Conservation (phyloP, 140 eudicot species). For the Cichorium intybus region DNA sequence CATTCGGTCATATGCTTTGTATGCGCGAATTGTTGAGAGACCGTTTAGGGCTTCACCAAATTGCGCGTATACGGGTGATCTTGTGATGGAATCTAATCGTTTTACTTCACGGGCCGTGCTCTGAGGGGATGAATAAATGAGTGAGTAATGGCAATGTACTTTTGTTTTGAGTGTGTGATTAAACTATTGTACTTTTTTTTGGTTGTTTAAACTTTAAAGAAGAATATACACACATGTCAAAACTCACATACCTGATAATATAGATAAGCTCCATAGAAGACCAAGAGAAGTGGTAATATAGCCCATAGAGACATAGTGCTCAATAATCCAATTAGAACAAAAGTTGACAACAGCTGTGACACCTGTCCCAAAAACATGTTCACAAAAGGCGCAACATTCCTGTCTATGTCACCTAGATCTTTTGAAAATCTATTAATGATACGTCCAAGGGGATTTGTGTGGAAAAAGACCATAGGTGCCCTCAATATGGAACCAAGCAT, state of each 20-base stretch:
- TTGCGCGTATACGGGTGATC: conserved; percentile 97
- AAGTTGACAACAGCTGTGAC: conserved; percentile 84
- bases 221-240: background rate
- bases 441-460: conserved; percentile 94
- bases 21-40: conserved; percentile 86
- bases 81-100: conserved; percentile 78
- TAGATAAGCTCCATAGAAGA: conserved; percentile 88
- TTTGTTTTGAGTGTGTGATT: background rate
- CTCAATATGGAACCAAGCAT: conserved; percentile 75
- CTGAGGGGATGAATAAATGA: conserved; percentile 34
- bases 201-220: too few relatives aligned
- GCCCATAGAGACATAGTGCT: conserved; percentile 97
- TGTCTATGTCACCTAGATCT: conserved; percentile 95
- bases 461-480: conserved; percentile 99
- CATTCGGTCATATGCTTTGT: conserved; percentile 89
- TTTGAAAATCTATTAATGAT: conserved; percentile 86
- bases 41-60: conserved; percentile 97
- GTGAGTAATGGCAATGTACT: background rate
- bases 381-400: conserved; percentile 67
- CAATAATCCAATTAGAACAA: conserved; percentile 80
- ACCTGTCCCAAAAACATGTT: conserved; percentile 80
- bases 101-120: conserved; percentile 96
- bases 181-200: too few relatives aligned
- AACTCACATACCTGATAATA: conserved; percentile 72
- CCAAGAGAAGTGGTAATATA: conserved; percentile 82